Base-by-base conservation (phyloP, 2,329 filamentous ascomycete genomes). In the Hymenoscyphus infarciens region DNA sequence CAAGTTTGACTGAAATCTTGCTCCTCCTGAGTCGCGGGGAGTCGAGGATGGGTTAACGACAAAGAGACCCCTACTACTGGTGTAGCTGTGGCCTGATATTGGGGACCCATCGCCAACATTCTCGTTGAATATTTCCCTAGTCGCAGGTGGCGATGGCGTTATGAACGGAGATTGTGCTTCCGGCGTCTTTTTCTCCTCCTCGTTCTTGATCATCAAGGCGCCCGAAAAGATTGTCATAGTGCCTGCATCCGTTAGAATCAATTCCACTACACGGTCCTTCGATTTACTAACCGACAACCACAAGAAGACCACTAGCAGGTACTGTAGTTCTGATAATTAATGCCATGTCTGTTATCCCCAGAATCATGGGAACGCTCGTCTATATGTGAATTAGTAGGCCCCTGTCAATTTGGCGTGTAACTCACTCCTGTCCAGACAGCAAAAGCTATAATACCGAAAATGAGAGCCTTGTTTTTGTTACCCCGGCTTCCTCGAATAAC, bases 131-230 rank as follows among this genome's bases (percentile, higher is more conserved):
- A 69, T 27, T 15, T 71, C 66, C 59, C 70, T 65, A n/a, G 69
- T 66, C 57, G 64, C 19, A 25, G 58, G 66, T 31, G 67, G 64
- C 16, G 67, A 60, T 7, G 70, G 67, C 25, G 63, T 61, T 16
- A 71, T 64, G 55, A 74, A 75, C 16, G 73, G 73, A 11, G 73
- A 74, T 57, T 61, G 65, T 49, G 73, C 70, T 64, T 74, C 73
- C 0, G 71, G 68, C 29, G 68, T 74, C 5, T 63, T 69, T 16
- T 39, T 58, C 38, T 71, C 66, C 13, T 70, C 67, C 45, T 68
- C 65, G 59, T 64, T 63, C 6, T 61, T 58, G 7, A 66, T 61
- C 27, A 74, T 61, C 31, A 74, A 63, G 19, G 64, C 64, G 16
- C 60, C 65, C 6, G 66, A 63, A 55, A 68, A 74, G n/a, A 71